Evolutionary conservation across 371 early-diverging fungal genomes (phyloP).

Genomic region (Scutellospora calospora): DNA sequence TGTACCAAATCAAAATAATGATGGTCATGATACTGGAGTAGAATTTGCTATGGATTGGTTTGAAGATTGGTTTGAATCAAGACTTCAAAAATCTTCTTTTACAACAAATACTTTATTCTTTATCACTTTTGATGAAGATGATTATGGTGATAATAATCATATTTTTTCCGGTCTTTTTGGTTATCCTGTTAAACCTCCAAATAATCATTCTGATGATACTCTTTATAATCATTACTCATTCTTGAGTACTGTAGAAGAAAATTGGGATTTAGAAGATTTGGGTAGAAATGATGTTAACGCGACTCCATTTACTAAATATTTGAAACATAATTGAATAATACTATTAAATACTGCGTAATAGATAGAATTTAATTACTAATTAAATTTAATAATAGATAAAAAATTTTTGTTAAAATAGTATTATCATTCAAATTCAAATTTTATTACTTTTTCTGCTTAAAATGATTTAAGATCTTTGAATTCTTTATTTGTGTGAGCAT

Average conservation of each 20-base stretch:
- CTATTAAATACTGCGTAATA: too few species aligned
- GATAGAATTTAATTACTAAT: too few species aligned
- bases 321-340: too few species aligned
- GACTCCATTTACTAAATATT: constrained; percentile 51
- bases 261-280: constrained; percentile 67
- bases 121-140: constrained; percentile 61
- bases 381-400: too few species aligned
- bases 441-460: too few species aligned
- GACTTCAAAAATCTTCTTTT: constrained; percentile 46
- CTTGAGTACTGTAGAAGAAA: constrained; percentile 65
- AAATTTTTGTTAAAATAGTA: too few species aligned
- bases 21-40: constrained; percentile 65
- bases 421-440: too few species aligned
- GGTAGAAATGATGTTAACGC: constrained; percentile 61
- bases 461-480: too few species aligned
- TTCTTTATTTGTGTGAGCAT: too few species aligned
- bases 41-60: constrained; percentile 63
- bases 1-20: constrained; percentile 63
- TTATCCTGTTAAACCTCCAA: constrained; percentile 9
- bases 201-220: constrained; percentile 35
- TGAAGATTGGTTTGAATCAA: constrained; percentile 58
- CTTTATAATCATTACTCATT: constrained; percentile 71
- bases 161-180: constrained; percentile 25
- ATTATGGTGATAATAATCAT: constrained; percentile 30
- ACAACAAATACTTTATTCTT: constrained; percentile 62